Conservation (phyloP, 805 yeast genomes). For the Metschnikowia shivogae region DNA sequence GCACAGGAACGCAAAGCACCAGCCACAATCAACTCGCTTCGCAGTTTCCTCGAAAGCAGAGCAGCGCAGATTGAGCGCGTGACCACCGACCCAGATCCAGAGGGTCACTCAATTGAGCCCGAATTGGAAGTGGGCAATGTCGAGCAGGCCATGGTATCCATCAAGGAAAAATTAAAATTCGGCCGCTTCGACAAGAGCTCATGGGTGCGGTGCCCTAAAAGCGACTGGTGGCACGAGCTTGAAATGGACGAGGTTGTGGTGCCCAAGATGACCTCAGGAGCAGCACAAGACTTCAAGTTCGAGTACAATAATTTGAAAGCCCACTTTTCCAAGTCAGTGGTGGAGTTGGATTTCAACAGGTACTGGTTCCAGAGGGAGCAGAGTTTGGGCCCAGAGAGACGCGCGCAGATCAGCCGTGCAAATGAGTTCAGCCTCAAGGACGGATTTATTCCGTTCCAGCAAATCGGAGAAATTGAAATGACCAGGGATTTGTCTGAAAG, state of each 20-base stretch:
- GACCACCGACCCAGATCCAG: neutral
- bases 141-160: neutral
- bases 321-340: neutral
- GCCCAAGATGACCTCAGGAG: neutral
- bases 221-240: constrained; percentile 3
- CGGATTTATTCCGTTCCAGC: neutral
- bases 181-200: neutral
- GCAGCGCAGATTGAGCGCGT: neutral
- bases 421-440: neutral
- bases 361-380: neutral
- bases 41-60: neutral
- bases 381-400: no score
- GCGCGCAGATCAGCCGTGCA: neutral
- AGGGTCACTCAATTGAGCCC: neutral
- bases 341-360: neutral
- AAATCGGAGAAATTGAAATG: constrained; percentile 1
- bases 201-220: neutral
- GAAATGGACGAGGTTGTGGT: neutral
- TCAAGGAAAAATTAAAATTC: neutral
- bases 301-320: neutral
- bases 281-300: neutral
- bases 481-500: neutral
- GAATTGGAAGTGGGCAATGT: neutral
- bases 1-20: neutral
- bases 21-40: neutral